Conservation (phyloP, 495 filamentous ascomycete genomes). For the Schizothecium vesticola region DNA sequence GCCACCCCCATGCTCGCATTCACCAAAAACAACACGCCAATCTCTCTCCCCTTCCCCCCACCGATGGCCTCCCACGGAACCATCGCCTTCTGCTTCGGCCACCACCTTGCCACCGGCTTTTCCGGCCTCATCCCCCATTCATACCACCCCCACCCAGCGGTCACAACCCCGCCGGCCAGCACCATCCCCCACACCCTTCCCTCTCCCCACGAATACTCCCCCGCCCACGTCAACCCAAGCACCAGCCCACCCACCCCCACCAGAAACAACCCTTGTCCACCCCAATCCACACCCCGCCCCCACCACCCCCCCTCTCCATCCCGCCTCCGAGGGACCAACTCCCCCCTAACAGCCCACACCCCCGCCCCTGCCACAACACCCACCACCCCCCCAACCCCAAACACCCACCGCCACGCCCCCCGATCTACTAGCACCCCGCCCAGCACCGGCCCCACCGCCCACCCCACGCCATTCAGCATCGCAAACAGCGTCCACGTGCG, state of each 20-base stretch:
- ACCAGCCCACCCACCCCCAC: slow-evolving; percentile 54
- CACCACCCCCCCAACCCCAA: slow-evolving; percentile 53
- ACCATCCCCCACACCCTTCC: slow-evolving; percentile 49
- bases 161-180: slow-evolving; percentile 43
- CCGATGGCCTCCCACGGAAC: slow-evolving; percentile 48
- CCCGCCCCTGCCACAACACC: slow-evolving; percentile 34
- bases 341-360: slow-evolving; percentile 36
- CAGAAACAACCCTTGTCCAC: slow-evolving; percentile 53
- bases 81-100: slow-evolving; percentile 51
- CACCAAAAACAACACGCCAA: slow-evolving; percentile 47
- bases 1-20: slow-evolving; percentile 50
- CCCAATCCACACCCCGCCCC: slow-evolving; percentile 40
- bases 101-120: slow-evolving; percentile 31
- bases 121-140: slow-evolving; percentile 53
- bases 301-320: slow-evolving; percentile 1
- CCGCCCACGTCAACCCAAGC: slow-evolving; percentile 54
- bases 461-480: slow-evolving; percentile 45
- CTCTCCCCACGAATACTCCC: slow-evolving; percentile 47
- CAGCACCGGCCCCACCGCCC: slow-evolving; percentile 50
- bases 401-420: slow-evolving; percentile 53
- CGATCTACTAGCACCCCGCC: slow-evolving; percentile 35
- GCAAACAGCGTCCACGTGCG: slow-evolving; percentile 54
- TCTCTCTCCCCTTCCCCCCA: slow-evolving; percentile 36
- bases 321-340: slow-evolving; percentile 28
- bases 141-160: slow-evolving; percentile 45